Base-by-base conservation (phyloP, 225 moss, liverwort and hornwort genomes). In the Physcomitrium patens region DNA sequence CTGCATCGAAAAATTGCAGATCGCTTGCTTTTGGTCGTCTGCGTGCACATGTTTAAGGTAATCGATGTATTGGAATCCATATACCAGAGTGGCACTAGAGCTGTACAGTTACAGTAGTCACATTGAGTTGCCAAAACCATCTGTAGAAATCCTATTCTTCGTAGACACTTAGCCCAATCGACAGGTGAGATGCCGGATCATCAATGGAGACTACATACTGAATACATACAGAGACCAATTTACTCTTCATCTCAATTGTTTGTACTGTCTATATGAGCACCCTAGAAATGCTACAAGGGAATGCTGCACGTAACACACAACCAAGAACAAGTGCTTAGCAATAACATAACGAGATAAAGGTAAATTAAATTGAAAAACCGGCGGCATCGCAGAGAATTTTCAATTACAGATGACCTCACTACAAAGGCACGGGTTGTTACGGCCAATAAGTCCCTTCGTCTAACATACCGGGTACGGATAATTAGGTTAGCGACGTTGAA, bases 401-500 rank as follows among this genome's bases (percentile, higher is more conserved):
- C 42, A 56, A 75, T 17, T 46, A 12, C 49, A 71, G 28, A 75
- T 11, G 12, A 55, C 48, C 48, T 55, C 55, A 24, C 62, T 22
- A 61, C 20, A 50, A 56, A 10, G 49, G 44, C 8, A 67, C 7
- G 44, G 46, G 18, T 46, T 72, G 64, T 44, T 76, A 27, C 72
- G 41, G 56, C 63, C 42, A 63, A 62, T 31, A 63, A 50, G 43
- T 24, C 11, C 59, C 7, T 50, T 20, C 41, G 18, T 5, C 57
- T 18, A 69, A 59, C 70, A 65, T 47, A 24, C 27, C 57, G 15
- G 69, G 26, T 49, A 18, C 63, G 50, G 17, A 68, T 19, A 63
- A 77, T 60, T 53, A 71, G 24, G 78, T 61, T 16, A 76, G 17
- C 24, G 63, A 59, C 58, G 62, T 72, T 76, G 20, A 76, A 76